Evolutionary conservation across 176 grass and related monocot genomes (phyloP).

Genomic region (Melocanna baccifera): DNA sequence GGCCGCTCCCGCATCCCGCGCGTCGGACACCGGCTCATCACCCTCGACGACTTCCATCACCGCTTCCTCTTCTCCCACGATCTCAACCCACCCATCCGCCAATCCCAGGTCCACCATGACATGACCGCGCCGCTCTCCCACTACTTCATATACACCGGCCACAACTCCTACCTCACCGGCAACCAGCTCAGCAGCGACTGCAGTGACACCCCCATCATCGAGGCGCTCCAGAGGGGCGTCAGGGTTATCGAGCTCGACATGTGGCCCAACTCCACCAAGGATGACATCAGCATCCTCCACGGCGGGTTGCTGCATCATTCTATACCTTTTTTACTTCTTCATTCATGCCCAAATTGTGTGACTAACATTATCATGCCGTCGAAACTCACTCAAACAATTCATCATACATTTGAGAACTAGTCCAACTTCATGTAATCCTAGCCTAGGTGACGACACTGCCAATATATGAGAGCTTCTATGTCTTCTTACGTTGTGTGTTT

Average conservation of each 20-base stretch:
- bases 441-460: too few species aligned
- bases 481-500: neutral
- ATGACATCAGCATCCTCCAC: constrained; percentile 80
- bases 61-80: constrained; percentile 82
- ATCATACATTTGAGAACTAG: neutral
- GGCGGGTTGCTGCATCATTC: constrained; percentile 38
- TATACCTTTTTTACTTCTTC: neutral
- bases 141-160: constrained; percentile 94
- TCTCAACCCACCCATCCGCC: constrained; percentile 57
- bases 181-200: constrained; percentile 97
- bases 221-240: constrained; percentile 77
- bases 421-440: neutral
- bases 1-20: constrained; percentile 34
- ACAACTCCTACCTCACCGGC: constrained; percentile 98
- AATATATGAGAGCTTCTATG: neutral
- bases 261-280: constrained; percentile 84
- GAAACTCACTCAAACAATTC: neutral
- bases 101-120: constrained; percentile 66
- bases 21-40: constrained; percentile 32
- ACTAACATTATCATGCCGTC: neutral
- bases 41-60: constrained; percentile 83
- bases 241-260: constrained; percentile 95
- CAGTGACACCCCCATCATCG: constrained; percentile 87
- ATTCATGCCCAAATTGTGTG: neutral
- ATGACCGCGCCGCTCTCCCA: constrained; percentile 77